Conservation (phyloP, 2,329 filamentous ascomycete genomes). For the Trichoderma aggressivum region DNA sequence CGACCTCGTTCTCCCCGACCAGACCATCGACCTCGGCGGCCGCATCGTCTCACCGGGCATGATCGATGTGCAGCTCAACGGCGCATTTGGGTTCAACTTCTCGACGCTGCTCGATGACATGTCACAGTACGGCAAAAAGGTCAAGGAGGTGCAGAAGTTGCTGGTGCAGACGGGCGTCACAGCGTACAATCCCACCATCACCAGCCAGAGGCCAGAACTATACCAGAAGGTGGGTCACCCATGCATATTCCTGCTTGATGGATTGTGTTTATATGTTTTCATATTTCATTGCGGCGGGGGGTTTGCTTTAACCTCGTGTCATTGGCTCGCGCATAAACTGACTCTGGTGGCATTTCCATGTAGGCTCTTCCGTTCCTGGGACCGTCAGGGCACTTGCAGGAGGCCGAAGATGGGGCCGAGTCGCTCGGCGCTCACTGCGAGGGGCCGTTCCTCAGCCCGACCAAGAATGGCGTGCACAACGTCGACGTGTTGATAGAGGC, state of each 20-base stretch:
- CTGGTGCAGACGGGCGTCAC: constrained; percentile 80
- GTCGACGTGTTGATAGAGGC: constrained; percentile 65
- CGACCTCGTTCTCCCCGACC: constrained; percentile 65
- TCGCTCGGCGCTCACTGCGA: constrained; percentile 88
- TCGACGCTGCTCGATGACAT: constrained; percentile 70
- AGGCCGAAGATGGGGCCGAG: constrained; percentile 70
- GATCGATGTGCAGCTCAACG: constrained; percentile 90
- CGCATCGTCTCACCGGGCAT: constrained; percentile 82
- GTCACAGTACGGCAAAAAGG: constrained; percentile 66
- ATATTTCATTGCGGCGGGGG: too few relatives aligned
- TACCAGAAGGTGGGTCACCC: constrained; percentile 63
- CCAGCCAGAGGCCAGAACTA: constrained; percentile 74
- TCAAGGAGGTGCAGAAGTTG: constrained; percentile 66
- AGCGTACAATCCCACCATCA: constrained; percentile 81
- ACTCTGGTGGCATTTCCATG: constrained; percentile 10
- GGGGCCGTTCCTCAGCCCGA: constrained; percentile 79
- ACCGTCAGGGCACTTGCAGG: constrained; percentile 60
- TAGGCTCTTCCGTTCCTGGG: constrained; percentile 72
- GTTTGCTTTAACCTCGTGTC: too few relatives aligned
- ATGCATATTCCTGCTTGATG: background rate
- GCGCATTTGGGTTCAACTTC: constrained; percentile 90
- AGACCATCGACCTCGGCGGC: constrained; percentile 73
- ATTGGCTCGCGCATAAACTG: background rate
- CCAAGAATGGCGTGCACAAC: constrained; percentile 85
- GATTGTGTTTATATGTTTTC: too few relatives aligned